Conservation (phyloP, 2,329 filamentous ascomycete genomes). For the Harringtonia lauricola region DNA sequence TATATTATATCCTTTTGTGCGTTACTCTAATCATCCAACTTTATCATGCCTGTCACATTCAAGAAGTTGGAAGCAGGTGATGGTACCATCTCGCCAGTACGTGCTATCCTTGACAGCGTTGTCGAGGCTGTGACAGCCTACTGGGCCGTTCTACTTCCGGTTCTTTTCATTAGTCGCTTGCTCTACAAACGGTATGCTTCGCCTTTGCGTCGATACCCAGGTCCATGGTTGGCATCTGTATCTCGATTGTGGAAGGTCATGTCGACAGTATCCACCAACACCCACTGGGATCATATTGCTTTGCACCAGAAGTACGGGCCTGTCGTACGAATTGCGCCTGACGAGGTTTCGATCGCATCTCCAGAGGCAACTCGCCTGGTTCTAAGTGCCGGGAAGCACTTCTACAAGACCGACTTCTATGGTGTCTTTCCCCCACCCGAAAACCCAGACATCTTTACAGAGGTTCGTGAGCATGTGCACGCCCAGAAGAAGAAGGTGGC, state of each 20-base stretch:
- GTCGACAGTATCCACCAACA: constrained; percentile 25
- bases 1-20: no score
- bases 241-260: constrained; percentile 30
- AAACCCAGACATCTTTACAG: constrained; percentile 48
- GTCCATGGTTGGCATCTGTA: constrained; percentile 21
- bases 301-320: constrained; percentile 35
- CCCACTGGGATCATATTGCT: constrained; percentile 30
- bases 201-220: constrained; percentile 23
- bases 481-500: constrained; percentile 42
- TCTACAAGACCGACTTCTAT: constrained; percentile 43
- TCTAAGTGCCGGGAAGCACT: constrained; percentile 37
- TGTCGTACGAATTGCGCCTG: constrained; percentile 36
- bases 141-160: constrained; percentile 18
- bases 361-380: constrained; percentile 33
- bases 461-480: constrained; percentile 41
- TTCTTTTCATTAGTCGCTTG: constrained; percentile 16
- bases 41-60: constrained; percentile 5
- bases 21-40: no score
- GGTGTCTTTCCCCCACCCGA: constrained; percentile 42
- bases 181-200: constrained; percentile 22
- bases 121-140: constrained; percentile 15
- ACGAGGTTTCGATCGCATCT: constrained; percentile 35
- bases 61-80: constrained; percentile 12
- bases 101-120: constrained; percentile 12
- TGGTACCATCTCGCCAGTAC: constrained; percentile 14